Percentiles rank a stretch among this genome's conserved stretches.
These are phyloP conservation scores for Taphrina deformans DNA, from an alignment of 1,139 yeast genomes.

Conservation along the genomic window DNA sequence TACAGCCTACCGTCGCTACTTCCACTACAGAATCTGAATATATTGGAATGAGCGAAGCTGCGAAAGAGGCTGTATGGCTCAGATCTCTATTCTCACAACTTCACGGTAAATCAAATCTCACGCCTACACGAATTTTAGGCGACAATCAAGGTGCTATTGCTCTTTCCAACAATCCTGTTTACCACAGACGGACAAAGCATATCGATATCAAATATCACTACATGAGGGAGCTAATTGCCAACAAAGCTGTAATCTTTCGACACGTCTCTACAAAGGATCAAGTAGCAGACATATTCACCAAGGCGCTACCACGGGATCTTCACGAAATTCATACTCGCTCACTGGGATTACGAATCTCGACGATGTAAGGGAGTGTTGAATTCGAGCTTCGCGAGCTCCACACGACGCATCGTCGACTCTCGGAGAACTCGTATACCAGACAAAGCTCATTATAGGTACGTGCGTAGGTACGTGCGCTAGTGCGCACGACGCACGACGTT, in stretches of 20 bases:
- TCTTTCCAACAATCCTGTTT: conserved; percentile 35
- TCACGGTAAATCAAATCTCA: not conserved
- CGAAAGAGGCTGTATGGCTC: conserved; percentile 39
- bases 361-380: too few species aligned
- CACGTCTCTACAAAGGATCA: not conserved
- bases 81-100: conserved; percentile 16
- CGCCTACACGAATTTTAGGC: not conserved
- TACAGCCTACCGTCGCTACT: conserved; percentile 38
- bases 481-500: too few species aligned
- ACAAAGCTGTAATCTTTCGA: not conserved
- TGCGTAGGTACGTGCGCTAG: too few species aligned
- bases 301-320: not conserved
- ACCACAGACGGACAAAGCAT: conserved; percentile 38
- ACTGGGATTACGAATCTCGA: not conserved
- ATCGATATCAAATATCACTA: conserved; percentile 34
- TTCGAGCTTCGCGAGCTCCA: too few species aligned
- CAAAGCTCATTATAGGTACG: too few species aligned
- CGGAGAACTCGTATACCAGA: too few species aligned
- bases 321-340: not conserved
- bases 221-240: conserved; percentile 32
- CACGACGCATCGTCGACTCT: too few species aligned
- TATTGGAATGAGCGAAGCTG: conserved; percentile 38
- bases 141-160: conserved; percentile 37
- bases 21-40: conserved; percentile 41
- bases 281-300: not conserved